Base-by-base conservation (phyloP, 2,329 filamentous ascomycete genomes). In the Helminthosporium solani region DNA sequence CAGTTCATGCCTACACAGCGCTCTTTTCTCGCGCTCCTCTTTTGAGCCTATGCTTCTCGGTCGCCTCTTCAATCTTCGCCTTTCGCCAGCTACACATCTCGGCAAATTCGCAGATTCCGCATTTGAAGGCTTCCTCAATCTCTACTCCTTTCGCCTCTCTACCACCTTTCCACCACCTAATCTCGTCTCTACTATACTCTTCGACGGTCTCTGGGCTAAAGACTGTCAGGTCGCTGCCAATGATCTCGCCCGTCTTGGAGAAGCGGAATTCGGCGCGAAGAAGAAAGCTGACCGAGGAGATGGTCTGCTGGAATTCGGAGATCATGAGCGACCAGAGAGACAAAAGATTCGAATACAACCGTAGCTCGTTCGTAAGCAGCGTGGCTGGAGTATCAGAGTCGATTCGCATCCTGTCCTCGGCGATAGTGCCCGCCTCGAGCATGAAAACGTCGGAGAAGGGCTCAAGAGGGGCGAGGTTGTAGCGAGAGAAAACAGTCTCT, bases 121-220 rank as follows among this genome's bases (percentile, higher is more conserved):
- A 97, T 68, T 96, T 97, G 71, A 86, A 95, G 0, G 89, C 88
- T 57, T 96, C 91, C 60, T 91, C 85, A 6, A 95, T 79, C 6
- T 82, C 78, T 2, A 96, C 91, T 0, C 92, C 92, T 7, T 78
- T 77, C 0, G 90, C 83, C 40, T 79, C 72, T 14, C 91, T 75
- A 57, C 86, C 76, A 1, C 91, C 92, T 25, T 81, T 82, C 92
- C 92, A 97, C 90, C 90, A 96, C n/a, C 77, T 68, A 80, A 96
- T 83, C 53, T 87, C 85, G 2, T 82, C 77, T 0, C 72, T 64
- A 2, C 96, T 66, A 63, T 95, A 95, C 1, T 68, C 70, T 9
- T 85, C 78, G 34, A 96, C 73, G 2, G 76, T 76, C 1, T 75
- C 67, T 0, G 78, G 73, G 45, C 92, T 86, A 61, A 89, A 88